Base-by-base conservation (phyloP, 345 rosid species). In the Heritiera littoralis region DNA sequence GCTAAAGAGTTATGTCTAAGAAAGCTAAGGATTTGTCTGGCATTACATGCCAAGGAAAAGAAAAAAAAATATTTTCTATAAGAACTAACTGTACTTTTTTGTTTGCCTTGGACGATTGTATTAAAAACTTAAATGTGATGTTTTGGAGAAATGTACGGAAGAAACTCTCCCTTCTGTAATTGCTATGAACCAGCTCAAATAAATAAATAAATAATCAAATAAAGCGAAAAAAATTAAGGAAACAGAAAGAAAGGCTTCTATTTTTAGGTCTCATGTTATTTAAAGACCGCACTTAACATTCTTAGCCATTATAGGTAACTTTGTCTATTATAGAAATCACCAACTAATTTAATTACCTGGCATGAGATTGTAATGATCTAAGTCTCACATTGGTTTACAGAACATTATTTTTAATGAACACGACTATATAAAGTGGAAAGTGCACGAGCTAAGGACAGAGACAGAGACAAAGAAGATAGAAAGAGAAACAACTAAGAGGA, bases 1-100 rank as follows among this genome's bases (percentile, higher is more conserved):
- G 12, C 30, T 4, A 6, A 30, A 38, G 80, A 64, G 66, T 78
- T 78, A 49, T 73, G 72, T 66, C 74, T 32, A 76, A 78, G 79
- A 72, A 83, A 78, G 49, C 23, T 67, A 59, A 45, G 74, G 65
- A 5, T 40, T 8, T 70, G 14, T 35, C 35, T 72, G 65, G 13
- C 43, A 65, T 14, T 23, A 71, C 60, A 76, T 60, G 48, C 64
- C 23, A 60, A 74, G 18, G 35, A 13, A 49, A 45, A 5, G 58
- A 8, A 35, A 23, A 23, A 23, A 23, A 38, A 1, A 0, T 4
- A 4, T 0, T 20, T 54, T 14, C 13, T 13, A 20, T 46, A 20
- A 13, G 1, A 71, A 71, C 40, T 23, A 71, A 30, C 59, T 30
- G 41, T 32, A 51, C 9, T 49, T 49, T 71, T 35, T 48, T 10